These are phyloP conservation scores for Heracleum sosnowskyi DNA, from an alignment of 129 eudicot species.

Conservation along the genomic window DNA sequence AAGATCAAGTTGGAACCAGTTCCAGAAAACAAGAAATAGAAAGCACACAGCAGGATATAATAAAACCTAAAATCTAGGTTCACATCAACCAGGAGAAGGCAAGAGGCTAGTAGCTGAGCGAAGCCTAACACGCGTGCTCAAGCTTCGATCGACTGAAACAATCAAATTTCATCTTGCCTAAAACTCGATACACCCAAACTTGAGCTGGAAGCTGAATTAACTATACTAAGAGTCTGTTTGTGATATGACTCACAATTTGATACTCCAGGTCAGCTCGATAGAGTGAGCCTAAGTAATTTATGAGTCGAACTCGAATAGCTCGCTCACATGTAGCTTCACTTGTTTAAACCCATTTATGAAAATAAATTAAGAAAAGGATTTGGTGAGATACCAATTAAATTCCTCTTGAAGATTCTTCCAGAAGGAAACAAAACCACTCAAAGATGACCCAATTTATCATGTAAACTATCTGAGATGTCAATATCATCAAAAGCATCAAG, in stretches of 20 bases:
- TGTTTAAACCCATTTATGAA: background rate
- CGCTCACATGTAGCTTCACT: background rate
- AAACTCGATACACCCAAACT: background rate
- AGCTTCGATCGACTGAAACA: background rate
- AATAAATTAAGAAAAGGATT: background rate
- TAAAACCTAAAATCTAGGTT: background rate
- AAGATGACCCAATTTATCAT: background rate
- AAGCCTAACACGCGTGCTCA: background rate
- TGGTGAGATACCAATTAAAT: slow-evolving; percentile 1
- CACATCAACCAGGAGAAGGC: background rate
- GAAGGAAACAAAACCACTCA: background rate
- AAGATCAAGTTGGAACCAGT: background rate
- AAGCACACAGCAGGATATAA: background rate
- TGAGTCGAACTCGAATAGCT: background rate
- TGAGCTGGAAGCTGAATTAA: background rate
- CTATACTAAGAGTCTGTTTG: background rate
- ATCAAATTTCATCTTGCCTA: background rate
- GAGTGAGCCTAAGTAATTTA: background rate
- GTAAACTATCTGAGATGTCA: background rate
- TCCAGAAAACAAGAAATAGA: background rate
- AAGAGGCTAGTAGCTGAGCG: background rate
- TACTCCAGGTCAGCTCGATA: background rate
- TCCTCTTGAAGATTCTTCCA: background rate
- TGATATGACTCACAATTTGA: too few species aligned
- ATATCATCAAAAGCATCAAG: background rate